Evolutionary conservation across 2,329 filamentous ascomycete species (phyloP).

Genomic region (Anisogramma anomala): DNA sequence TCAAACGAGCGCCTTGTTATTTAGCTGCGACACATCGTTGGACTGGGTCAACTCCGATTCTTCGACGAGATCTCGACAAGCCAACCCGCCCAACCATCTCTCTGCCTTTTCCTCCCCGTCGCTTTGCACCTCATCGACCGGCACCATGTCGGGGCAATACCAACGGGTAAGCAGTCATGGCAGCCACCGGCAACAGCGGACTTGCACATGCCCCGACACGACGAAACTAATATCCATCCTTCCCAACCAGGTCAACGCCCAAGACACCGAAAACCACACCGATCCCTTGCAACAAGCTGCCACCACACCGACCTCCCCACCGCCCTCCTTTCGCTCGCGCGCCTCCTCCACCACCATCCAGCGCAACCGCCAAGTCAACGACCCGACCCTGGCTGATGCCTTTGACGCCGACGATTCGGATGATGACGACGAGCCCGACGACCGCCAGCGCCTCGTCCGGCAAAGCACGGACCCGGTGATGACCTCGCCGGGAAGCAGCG

Average conservation of each 20-base stretch:
- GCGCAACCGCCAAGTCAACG: constrained; percentile 29
- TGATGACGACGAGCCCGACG: constrained; percentile 63
- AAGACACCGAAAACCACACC: constrained; percentile 42
- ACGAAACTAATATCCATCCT: not conserved
- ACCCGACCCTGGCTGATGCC: constrained; percentile 79
- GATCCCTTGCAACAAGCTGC: constrained; percentile 28
- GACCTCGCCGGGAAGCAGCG: constrained; percentile 16
- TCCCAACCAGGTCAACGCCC: constrained; percentile 42
- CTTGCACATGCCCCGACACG: not conserved
- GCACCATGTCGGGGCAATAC: constrained; percentile 43
- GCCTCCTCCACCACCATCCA: constrained; percentile 54
- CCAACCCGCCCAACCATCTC: not conserved
- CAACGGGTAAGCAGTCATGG: constrained; percentile 37
- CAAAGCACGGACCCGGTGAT: constrained; percentile 28
- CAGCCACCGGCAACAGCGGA: not conserved
- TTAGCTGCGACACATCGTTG: too few species aligned
- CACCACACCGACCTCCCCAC: constrained; percentile 49
- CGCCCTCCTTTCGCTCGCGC: constrained; percentile 81
- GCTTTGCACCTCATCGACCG: constrained; percentile 7
- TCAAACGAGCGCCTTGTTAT: too few species aligned
- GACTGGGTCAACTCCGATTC: too few species aligned
- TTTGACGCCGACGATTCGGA: constrained; percentile 77
- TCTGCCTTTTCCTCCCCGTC: not conserved
- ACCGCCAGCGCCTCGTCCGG: constrained; percentile 75
- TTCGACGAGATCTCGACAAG: too few species aligned